Base-by-base conservation (phyloP, 1,284 basidiomycete species). In the Malassezia globosa region DNA sequence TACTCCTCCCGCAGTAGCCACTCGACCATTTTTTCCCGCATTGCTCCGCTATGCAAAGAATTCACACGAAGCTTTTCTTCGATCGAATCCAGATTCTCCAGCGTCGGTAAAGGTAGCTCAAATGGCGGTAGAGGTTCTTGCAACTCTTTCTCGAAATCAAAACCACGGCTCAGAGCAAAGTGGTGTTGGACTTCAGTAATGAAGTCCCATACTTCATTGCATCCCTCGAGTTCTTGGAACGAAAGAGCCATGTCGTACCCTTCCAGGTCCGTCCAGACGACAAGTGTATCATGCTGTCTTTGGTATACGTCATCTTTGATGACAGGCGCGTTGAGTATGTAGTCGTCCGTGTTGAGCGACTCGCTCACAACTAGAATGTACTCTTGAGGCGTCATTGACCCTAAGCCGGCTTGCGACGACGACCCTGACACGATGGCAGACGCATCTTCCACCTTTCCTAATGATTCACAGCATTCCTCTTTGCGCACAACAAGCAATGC, bases 201-300 rank as follows among this genome's bases (percentile, higher is more conserved):
- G 72, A 97, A 97, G 63, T 84, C 84, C 92, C 92, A 97, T 40
- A 97, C 86, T 75, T 96, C 92, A 38, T 83, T 79, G 65, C 92
- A 99, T 26, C 92, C 94, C 56, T 92, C 86, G 0, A 87, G 80
- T 66, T 96, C 92, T 69, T 96, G 92, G 66, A 99, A 97, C 59
- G 88, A 94, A 42, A 97, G 77, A 2, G 94, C 94, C 73, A 94
- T 90, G 73, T 97, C 92, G 21, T 84, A 81, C 21, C 88, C 87
- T 58, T 88, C 83, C 0, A 85, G 86, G 71, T 96, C 92, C 1
- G 92, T 97, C 92, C 92, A 99, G 11, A 97, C 92, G 56, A 99
- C 95, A 37, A 99, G 79, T 1, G 94, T 99, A 60, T 96, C 92
- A 35, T 69, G 66, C 48, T 71, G 68, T 16, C 66, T 55, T 35